phyloP scores from a whole-genome alignment of 2,329 filamentous ascomycete species.

The Ceratocystis cacaofunesta region DNA sequence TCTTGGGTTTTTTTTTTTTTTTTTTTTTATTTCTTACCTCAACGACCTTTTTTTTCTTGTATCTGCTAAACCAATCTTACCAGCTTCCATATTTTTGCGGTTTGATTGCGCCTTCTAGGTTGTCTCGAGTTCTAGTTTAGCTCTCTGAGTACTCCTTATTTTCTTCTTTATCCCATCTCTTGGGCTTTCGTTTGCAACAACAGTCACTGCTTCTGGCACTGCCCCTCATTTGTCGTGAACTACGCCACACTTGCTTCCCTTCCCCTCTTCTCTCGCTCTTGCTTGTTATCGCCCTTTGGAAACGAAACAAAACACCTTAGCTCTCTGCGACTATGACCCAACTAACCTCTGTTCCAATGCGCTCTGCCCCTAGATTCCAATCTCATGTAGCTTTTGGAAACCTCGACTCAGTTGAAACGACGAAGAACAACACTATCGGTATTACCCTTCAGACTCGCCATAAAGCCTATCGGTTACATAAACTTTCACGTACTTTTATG shows the following conservation, averaged over 20 bases:
- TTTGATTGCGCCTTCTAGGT: neutral
- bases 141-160: neutral
- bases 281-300: neutral
- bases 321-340: conserved; percentile 8
- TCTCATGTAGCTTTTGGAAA: conserved; percentile 48
- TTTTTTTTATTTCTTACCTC: neutral
- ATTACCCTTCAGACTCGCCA: conserved; percentile 77
- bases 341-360: conserved; percentile 8
- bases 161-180: neutral
- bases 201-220: neutral
- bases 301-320: neutral
- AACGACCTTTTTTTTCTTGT: neutral
- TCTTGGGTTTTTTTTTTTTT: conserved; percentile 3
- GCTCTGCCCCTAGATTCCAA: conserved; percentile 33
- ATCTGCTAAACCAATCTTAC: neutral
- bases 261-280: neutral
- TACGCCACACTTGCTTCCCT: neutral
- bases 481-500: conserved; percentile 74
- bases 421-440: conserved; percentile 46
- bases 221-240: neutral
- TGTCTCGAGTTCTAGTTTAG: neutral
- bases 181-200: neutral
- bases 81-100: neutral
- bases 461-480: conserved; percentile 66
- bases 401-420: conserved; percentile 41